phyloP scores from a whole-genome alignment of 768 basidiomycete species.

The Phaeotremella skinneri region DNA sequence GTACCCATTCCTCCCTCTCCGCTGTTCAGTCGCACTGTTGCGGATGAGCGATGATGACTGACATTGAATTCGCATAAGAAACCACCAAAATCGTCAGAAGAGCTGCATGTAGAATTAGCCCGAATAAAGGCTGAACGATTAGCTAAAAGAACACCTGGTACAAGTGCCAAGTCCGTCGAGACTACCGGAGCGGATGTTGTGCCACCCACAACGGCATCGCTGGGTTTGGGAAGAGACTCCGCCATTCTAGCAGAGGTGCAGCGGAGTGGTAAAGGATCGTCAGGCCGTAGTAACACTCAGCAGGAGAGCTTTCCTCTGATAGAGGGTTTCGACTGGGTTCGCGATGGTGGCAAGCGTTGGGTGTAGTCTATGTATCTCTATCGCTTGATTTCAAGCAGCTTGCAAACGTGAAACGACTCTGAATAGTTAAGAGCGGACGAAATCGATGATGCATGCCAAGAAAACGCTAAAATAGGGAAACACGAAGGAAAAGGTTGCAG shows the following conservation, averaged over 20 bases:
- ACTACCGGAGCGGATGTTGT: background rate
- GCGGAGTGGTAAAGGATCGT: background rate
- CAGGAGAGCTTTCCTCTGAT: background rate
- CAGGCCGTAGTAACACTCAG: background rate
- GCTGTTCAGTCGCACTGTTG: background rate
- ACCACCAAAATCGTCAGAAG: constrained; percentile 32
- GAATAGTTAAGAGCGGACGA: background rate
- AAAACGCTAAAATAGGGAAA: background rate
- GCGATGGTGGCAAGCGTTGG: background rate
- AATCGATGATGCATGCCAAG: constrained; percentile 5
- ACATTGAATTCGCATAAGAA: constrained; percentile 15
- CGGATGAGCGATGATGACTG: background rate
- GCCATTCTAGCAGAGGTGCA: background rate
- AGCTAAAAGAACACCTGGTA: constrained; percentile 11
- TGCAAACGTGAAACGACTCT: background rate
- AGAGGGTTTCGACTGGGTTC: background rate
- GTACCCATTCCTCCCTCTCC: constrained; percentile 5
- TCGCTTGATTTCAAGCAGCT: background rate
- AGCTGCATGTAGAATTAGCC: constrained; percentile 30
- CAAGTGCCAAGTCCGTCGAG: background rate
- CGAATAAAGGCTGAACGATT: constrained; percentile 27
- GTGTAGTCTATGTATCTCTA: background rate
- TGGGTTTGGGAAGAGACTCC: background rate
- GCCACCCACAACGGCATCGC: background rate
- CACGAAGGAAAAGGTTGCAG: background rate